Conservation (phyloP, 495 filamentous ascomycete species). For the Xylaria grammica region DNA sequence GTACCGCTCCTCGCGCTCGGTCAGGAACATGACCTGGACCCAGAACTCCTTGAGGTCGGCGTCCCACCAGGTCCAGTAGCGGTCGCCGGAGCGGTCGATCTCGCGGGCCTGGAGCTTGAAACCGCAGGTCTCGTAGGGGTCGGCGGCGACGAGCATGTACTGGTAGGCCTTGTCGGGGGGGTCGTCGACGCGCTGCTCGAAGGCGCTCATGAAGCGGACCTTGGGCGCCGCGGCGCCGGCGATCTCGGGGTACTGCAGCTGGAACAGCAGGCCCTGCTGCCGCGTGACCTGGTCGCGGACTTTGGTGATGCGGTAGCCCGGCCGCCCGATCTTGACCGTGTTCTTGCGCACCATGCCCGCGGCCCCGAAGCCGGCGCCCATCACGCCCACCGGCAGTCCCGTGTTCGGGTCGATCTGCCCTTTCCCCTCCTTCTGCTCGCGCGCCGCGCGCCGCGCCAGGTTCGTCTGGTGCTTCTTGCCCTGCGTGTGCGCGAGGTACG, state of each 20-base stretch:
- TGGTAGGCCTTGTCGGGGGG: slow-evolving; percentile 93
- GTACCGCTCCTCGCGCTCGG: slow-evolving; percentile 95
- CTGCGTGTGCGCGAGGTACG: slow-evolving; percentile 98
- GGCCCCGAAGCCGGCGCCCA: slow-evolving; percentile 71
- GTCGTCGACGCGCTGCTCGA: slow-evolving; percentile 93
- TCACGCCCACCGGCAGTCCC: slow-evolving; percentile 74
- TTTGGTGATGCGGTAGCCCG: slow-evolving; percentile 98
- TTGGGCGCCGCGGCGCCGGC: slow-evolving; percentile 73
- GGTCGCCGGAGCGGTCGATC: slow-evolving; percentile 84
- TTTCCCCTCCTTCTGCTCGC: slow-evolving; percentile 86
- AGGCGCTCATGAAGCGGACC: slow-evolving; percentile 96
- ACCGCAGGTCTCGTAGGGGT: slow-evolving; percentile 96
- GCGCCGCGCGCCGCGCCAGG: slow-evolving; percentile 91
- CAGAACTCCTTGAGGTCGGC: slow-evolving; percentile 96
- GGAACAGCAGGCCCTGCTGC: slow-evolving; percentile 90
- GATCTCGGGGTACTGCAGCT: slow-evolving; percentile 95
- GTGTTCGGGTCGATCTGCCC: slow-evolving; percentile 76
- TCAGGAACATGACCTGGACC: slow-evolving; percentile 99
- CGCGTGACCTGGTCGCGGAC: slow-evolving; percentile 86
- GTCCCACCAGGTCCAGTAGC: slow-evolving; percentile 95
- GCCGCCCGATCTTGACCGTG: slow-evolving; percentile 94
- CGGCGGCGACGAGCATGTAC: slow-evolving; percentile 93
- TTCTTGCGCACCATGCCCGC: slow-evolving; percentile 71
- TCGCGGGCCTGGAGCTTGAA: slow-evolving; percentile 97
- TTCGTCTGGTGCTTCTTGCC: slow-evolving; percentile 99